These are phyloP conservation scores for Microcyclospora pomicola DNA, from an alignment of 2,329 filamentous ascomycete genomes.

Conservation along the genomic window DNA sequence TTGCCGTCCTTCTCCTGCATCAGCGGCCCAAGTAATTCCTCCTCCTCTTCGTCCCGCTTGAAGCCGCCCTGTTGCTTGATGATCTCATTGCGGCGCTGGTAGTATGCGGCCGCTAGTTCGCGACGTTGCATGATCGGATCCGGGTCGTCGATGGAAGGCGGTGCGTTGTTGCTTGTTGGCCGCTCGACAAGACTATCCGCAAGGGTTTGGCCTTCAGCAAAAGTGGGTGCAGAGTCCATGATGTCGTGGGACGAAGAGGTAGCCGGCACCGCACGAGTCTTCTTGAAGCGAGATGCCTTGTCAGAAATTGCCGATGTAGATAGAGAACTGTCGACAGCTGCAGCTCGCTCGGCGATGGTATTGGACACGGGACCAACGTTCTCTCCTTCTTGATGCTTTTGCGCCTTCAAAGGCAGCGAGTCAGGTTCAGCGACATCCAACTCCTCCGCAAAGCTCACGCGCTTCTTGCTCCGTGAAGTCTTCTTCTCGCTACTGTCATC, in stretches of 20 bases:
- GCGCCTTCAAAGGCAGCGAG: slow-evolving; percentile 21
- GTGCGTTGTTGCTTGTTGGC: slow-evolving; percentile 4
- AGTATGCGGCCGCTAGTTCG: slow-evolving; percentile 71
- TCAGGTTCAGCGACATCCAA: slow-evolving; percentile 51
- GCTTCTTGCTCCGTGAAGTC: slow-evolving; percentile 39
- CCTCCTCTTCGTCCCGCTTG: slow-evolving; percentile 38
- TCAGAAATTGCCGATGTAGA: slow-evolving; percentile 14
- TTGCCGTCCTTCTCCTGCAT: slow-evolving; percentile 32
- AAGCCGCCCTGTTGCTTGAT: slow-evolving; percentile 78
- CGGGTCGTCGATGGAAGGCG: slow-evolving; percentile 27
- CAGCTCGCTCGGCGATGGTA: slow-evolving; percentile 30
- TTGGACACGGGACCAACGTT: slow-evolving; percentile 23
- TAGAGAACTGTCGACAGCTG: slow-evolving; percentile 3
- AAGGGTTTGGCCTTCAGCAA: slow-evolving; percentile 15
- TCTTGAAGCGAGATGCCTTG: slow-evolving; percentile 31
- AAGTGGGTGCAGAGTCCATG: slow-evolving; percentile 6
- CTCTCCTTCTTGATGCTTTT: slow-evolving; percentile 13
- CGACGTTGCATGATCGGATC: slow-evolving; percentile 58
- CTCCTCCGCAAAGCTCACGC: slow-evolving; percentile 63
- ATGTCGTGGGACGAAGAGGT: neutral
- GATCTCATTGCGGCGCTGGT: slow-evolving; percentile 66
- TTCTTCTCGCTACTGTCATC: slow-evolving; percentile 19
- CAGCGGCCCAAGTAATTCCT: slow-evolving; percentile 52
- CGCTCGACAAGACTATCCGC: slow-evolving; percentile 45
- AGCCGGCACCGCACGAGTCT: slow-evolving; percentile 4